These are phyloP conservation scores for Cadophora sp. DNA, from an alignment of 2,329 filamentous ascomycete genomes.

Conservation along the genomic window DNA sequence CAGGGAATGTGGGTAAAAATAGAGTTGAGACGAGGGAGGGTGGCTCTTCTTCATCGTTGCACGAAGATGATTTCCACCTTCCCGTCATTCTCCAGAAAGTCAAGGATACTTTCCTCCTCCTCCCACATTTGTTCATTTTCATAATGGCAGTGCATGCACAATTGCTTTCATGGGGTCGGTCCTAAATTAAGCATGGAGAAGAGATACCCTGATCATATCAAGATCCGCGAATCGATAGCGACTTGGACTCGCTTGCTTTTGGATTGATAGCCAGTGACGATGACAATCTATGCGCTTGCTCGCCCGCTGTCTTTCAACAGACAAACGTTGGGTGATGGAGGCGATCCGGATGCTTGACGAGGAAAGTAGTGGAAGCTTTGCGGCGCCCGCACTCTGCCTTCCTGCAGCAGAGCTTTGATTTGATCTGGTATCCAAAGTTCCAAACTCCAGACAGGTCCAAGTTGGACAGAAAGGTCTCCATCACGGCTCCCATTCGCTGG, in stretches of 20 bases:
- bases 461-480: not conserved
- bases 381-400: not conserved
- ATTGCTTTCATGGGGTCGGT: not conserved
- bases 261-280: slow-evolving; percentile 24
- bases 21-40: slow-evolving; percentile 19
- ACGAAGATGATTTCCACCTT: not conserved
- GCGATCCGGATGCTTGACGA: slow-evolving; percentile 7
- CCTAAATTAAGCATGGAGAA: slow-evolving; percentile 10
- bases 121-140: not conserved
- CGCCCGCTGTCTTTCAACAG: slow-evolving; percentile 10
- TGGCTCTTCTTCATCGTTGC: slow-evolving; percentile 1
- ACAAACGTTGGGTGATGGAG: not conserved
- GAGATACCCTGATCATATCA: slow-evolving; percentile 11
- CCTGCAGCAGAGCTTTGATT: slow-evolving; percentile 16
- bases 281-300: slow-evolving; percentile 23
- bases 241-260: slow-evolving; percentile 5
- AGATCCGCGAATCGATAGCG: slow-evolving; percentile 11
- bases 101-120: slow-evolving; percentile 2
- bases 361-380: slow-evolving; percentile 12
- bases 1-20: slow-evolving; percentile 18
- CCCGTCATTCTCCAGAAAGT: slow-evolving; percentile 14
- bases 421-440: not conserved
- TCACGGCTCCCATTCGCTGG: slow-evolving; percentile 1
- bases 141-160: slow-evolving; percentile 16
- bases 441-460: not conserved